A percentile compares a stretch with the other conserved stretches of the same genome.
These are phyloP conservation scores for Rheum nobile DNA, from an alignment of 148 eudicot genomes.

Conservation along the genomic window DNA sequence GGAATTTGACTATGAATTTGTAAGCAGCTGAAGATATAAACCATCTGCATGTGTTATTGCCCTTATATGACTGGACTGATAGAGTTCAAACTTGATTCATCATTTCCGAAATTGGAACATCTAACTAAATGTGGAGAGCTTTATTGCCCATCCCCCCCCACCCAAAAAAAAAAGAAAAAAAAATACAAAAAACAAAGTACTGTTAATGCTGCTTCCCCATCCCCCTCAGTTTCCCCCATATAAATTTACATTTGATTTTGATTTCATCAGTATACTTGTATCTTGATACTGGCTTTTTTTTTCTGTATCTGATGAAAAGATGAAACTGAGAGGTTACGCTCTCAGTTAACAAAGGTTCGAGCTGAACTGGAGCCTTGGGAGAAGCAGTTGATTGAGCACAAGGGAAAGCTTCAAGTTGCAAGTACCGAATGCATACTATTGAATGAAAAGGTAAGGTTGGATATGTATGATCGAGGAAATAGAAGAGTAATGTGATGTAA, in stretches of 20 bases:
- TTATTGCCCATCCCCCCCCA: background rate
- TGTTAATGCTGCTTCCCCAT: background rate
- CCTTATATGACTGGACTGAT: background rate
- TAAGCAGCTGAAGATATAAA: background rate
- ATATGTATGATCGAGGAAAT: background rate
- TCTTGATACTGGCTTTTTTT: constrained; percentile 5
- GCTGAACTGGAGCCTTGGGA: constrained; percentile 94
- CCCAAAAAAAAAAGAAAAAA: too few relatives aligned
- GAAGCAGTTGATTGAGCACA: constrained; percentile 79
- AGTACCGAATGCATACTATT: constrained; percentile 62
- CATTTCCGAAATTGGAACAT: background rate
- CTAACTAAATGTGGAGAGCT: background rate
- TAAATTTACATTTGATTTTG: background rate
- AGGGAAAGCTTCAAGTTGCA: constrained; percentile 89
- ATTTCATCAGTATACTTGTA: background rate
- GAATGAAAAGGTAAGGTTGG: constrained; percentile 55
- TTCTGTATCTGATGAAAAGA: constrained; percentile 25
- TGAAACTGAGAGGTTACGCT: constrained; percentile 68
- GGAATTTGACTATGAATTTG: background rate
- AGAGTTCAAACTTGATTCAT: background rate
- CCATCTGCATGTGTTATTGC: background rate
- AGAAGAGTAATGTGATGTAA: background rate
- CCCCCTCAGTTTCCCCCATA: background rate
- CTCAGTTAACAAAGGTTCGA: constrained; percentile 70
- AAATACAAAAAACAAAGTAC: too few relatives aligned